These are phyloP conservation scores for Trichosanthes cucumerina DNA, from an alignment of 306 rosid species.

Conservation along the genomic window DNA sequence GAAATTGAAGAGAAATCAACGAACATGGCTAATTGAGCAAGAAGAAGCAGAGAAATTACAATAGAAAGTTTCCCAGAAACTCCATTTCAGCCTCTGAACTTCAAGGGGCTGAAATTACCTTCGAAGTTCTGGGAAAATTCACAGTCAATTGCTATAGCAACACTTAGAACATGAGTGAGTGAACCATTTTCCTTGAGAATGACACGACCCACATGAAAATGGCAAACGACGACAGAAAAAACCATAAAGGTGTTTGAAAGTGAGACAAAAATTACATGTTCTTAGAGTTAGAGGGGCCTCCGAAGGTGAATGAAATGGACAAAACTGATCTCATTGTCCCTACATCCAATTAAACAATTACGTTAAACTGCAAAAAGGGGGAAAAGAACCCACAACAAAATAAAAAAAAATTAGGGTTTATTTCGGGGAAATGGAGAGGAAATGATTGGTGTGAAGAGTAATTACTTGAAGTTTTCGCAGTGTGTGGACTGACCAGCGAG, in stretches of 20 bases:
- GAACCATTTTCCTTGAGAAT: not conserved
- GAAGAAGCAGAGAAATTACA: slow-evolving; percentile 10
- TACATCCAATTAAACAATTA: not conserved
- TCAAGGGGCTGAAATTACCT: not conserved
- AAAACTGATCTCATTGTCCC: not conserved
- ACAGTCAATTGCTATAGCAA: not conserved
- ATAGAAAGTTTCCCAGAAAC: not conserved
- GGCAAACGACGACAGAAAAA: not conserved
- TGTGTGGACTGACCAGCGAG: not conserved
- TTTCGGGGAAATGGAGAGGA: not conserved
- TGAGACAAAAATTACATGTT: not conserved
- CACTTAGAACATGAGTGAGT: not conserved
- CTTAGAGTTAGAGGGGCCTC: not conserved
- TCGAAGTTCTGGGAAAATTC: slow-evolving; percentile 2
- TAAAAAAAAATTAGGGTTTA: not conserved
- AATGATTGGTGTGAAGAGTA: not conserved
- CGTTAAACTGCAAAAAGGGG: not conserved
- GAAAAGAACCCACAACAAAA: not conserved
- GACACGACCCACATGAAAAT: not conserved
- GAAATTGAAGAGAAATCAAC: not conserved
- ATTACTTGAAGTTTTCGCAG: not conserved
- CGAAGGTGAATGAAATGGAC: not conserved
- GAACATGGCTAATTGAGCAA: not conserved
- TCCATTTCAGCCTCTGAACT: not conserved
- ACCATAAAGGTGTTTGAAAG: not conserved